A percentile compares a stretch with the other conserved stretches of the same genome.
These are phyloP conservation scores for Komagataella mondaviorum DNA, from an alignment of 805 yeast genomes.

Conservation along the genomic window DNA sequence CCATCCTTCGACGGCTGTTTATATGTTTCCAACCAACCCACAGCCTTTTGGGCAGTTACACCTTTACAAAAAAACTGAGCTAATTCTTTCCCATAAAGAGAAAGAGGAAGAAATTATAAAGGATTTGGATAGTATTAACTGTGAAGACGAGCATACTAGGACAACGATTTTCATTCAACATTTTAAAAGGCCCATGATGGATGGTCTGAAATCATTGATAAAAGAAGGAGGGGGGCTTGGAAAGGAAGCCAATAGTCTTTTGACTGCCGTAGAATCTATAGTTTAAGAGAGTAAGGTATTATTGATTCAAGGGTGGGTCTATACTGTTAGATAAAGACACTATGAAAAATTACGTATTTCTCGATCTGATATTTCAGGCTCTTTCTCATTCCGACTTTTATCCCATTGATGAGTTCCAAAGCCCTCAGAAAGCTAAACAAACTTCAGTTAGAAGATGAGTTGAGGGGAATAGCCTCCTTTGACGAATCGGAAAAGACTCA, in stretches of 20 bases:
- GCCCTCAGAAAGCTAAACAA: slow-evolving; percentile 30
- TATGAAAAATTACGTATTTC: not conserved
- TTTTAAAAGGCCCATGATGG: slow-evolving; percentile 31
- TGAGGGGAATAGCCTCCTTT: slow-evolving; percentile 4
- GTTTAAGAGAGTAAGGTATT: not conserved
- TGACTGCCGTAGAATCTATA: not conserved
- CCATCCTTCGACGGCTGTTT: slow-evolving; percentile 37
- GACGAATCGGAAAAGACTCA: slow-evolving; percentile 3
- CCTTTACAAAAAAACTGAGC: slow-evolving; percentile 31
- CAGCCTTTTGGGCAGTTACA: slow-evolving; percentile 54
- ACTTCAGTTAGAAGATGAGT: slow-evolving; percentile 11
- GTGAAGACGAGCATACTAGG: slow-evolving; percentile 52
- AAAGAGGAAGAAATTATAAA: slow-evolving; percentile 11
- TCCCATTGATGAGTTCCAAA: slow-evolving; percentile 30
- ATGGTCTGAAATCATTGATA: slow-evolving; percentile 34
- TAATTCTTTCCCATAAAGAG: slow-evolving; percentile 2
- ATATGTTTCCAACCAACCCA: slow-evolving; percentile 41
- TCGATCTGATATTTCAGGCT: not conserved
- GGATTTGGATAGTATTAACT: slow-evolving; percentile 30
- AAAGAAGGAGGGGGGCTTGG: slow-evolving; percentile 71
- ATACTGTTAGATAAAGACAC: no score
- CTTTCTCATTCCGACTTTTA: not conserved
- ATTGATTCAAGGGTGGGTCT: no score
- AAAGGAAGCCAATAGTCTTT: slow-evolving; percentile 25
- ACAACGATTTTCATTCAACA: slow-evolving; percentile 37